Percentiles rank a stretch among this genome's conserved stretches.
These are phyloP conservation scores for Calonectria fujianensis DNA, from an alignment of 2,329 filamentous ascomycete species.

Conservation along the genomic window DNA sequence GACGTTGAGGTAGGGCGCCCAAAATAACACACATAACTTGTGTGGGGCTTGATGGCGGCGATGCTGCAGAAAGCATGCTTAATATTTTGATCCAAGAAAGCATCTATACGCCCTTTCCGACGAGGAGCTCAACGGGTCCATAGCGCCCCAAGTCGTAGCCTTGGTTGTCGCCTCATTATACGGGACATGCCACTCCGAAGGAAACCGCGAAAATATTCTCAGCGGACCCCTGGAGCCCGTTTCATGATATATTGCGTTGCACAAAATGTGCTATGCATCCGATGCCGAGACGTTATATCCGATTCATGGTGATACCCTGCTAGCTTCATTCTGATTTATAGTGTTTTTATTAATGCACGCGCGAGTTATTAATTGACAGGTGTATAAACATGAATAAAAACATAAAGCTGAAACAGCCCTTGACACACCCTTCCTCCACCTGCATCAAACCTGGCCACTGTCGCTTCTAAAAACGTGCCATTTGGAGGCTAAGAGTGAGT, in stretches of 20 bases:
- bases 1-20: not conserved
- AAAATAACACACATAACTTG: conserved; percentile 15
- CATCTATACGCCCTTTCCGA: not conserved
- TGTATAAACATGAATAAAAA: not conserved
- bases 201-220: not conserved
- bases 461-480: not conserved
- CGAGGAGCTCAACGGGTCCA: not conserved
- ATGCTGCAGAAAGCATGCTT: conserved; percentile 1
- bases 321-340: not conserved
- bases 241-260: not conserved
- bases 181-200: too few relatives aligned
- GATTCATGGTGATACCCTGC: not conserved
- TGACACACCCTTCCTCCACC: not conserved
- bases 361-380: not conserved
- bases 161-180: conserved; percentile 3
- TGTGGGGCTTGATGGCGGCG: not conserved
- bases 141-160: not conserved
- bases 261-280: not conserved
- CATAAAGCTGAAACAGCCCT: conserved; percentile 9
- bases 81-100: not conserved
- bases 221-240: not conserved
- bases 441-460: not conserved
- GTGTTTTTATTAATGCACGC: not conserved
- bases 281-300: too few relatives aligned
- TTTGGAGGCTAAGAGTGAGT: not conserved